Conservation (phyloP, 2,329 filamentous ascomycete species). For the Beauveria caledonica region DNA sequence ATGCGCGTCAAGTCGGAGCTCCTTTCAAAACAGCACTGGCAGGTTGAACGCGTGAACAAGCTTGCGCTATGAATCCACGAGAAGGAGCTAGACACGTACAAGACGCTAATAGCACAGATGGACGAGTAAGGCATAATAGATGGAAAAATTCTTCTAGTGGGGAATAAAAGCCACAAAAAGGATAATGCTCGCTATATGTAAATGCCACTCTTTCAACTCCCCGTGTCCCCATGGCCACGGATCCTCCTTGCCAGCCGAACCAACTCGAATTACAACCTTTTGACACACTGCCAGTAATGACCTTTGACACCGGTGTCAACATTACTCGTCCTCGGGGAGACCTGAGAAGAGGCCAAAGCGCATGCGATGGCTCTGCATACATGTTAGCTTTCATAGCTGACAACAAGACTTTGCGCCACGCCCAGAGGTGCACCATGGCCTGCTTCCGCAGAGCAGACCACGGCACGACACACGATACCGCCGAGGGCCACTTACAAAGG, state of each 20-base stretch:
- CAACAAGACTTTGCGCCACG: neutral
- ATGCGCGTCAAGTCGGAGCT: neutral
- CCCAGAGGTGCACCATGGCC: neutral
- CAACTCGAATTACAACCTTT: constrained; percentile 8
- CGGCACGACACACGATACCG: neutral
- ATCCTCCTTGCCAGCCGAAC: constrained; percentile 7
- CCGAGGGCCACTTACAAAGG: constrained; percentile 61
- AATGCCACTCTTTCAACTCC: constrained; percentile 17
- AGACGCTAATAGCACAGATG: neutral
- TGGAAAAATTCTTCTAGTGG: constrained; percentile 13
- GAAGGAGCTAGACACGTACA: neutral
- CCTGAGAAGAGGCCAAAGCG: constrained; percentile 68
- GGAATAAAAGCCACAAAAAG: constrained; percentile 20
- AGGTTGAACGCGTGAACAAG: neutral
- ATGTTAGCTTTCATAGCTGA: constrained; percentile 17
- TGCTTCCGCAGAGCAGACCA: neutral
- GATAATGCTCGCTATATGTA: constrained; percentile 28
- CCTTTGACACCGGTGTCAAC: neutral
- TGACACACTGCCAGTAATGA: neutral
- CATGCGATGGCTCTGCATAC: constrained; percentile 62
- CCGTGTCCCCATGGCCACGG: constrained; percentile 7
- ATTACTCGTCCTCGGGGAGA: constrained; percentile 48
- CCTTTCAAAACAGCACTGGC: neutral
- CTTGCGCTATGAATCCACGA: neutral
- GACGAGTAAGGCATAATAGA: neutral